A percentile compares a stretch with the other conserved stretches of the same genome.
These are phyloP conservation scores for Verbascum thapsus DNA, from an alignment of 257 asterid genomes.

Conservation along the genomic window DNA sequence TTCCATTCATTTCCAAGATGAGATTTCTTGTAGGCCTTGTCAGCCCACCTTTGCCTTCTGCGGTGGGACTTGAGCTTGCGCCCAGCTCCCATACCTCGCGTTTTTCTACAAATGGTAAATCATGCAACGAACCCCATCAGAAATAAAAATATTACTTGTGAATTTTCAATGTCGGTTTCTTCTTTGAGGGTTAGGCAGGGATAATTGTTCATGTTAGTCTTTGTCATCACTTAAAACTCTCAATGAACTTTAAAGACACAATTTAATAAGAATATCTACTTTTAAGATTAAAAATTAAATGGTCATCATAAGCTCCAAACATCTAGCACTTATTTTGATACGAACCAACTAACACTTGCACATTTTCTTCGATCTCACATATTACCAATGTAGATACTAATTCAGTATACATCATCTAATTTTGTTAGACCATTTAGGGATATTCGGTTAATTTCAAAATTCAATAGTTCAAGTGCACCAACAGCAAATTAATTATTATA, in stretches of 20 bases:
- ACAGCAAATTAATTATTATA: neutral
- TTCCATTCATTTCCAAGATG: conserved; percentile 69
- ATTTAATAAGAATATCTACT: neutral
- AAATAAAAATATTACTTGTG: neutral
- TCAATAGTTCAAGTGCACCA: neutral
- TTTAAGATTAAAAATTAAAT: neutral
- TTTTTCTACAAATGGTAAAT: conserved; percentile 39
- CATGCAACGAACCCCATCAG: neutral
- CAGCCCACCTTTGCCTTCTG: conserved; percentile 58
- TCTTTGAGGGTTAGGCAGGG: neutral
- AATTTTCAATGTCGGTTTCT: neutral
- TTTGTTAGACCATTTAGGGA: neutral
- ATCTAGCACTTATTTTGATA: conserved; percentile 3
- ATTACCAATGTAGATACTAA: neutral
- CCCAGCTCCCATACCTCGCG: conserved; percentile 73
- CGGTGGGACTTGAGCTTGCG: conserved; percentile 69
- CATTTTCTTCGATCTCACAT: neutral
- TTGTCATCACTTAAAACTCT: neutral
- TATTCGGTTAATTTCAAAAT: neutral
- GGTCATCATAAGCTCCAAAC: neutral
- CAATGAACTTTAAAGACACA: neutral
- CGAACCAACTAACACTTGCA: neutral
- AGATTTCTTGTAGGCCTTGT: conserved; percentile 59
- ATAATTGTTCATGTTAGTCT: neutral
- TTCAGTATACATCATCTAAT: conserved; percentile 1